Evolutionary conservation across 148 eudicot genomes (phyloP).

Genomic region (Spergularia marina): DNA sequence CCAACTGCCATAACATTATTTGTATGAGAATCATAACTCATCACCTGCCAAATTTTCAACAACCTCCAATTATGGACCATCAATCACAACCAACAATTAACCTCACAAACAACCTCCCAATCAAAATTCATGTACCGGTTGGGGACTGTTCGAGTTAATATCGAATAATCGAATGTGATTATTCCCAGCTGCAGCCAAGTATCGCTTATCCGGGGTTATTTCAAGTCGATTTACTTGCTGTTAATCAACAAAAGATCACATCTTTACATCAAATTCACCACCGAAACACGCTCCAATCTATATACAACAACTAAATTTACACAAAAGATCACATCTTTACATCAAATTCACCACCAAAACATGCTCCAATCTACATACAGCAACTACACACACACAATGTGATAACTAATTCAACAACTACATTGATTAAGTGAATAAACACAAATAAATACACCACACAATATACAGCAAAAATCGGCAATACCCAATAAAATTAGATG

Average conservation of each 20-base stretch:
- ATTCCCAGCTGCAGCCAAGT: constrained; percentile 90
- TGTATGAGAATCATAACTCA: constrained; percentile 96
- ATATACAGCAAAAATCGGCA: background rate
- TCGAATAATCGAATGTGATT: constrained; percentile 92
- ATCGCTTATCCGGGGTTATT: constrained; percentile 90
- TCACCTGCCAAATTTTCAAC: constrained; percentile 51
- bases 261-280: background rate
- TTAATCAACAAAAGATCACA: constrained; percentile 13
- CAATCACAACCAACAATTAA: constrained; percentile 13
- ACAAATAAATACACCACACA: background rate
- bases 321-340: constrained; percentile 5
- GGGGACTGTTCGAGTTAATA: constrained; percentile 69
- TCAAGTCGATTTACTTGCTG: constrained; percentile 97
- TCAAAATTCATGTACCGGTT: constrained; percentile 51
- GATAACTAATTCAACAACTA: background rate
- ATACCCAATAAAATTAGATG: constrained; percentile 1
- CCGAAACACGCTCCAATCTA: background rate
- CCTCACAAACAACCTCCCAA: background rate
- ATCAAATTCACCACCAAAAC: background rate
- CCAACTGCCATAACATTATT: constrained; percentile 99
- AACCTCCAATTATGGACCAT: constrained; percentile 11
- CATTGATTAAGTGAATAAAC: background rate
- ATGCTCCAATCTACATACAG: background rate
- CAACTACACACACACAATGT: background rate
- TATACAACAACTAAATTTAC: background rate